These are phyloP conservation scores for Termitomyces sp. DNA, from an alignment of 768 basidiomycete species.

Conservation along the genomic window DNA sequence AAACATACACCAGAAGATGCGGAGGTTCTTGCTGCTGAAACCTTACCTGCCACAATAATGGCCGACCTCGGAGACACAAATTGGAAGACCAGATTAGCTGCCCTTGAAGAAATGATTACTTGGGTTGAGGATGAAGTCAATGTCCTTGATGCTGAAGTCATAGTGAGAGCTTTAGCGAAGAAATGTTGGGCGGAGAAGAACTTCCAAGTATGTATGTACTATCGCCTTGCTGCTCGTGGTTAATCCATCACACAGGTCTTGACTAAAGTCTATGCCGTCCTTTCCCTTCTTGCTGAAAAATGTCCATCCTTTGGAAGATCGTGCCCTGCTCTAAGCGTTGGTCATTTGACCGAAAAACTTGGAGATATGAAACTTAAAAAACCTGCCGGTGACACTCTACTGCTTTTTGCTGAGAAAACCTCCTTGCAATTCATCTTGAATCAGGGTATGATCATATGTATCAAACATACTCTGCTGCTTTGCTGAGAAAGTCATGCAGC, in stretches of 20 bases:
- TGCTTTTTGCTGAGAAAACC: conserved; percentile 83
- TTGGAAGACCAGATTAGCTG: conserved; percentile 90
- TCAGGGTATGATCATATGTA: conserved; percentile 53
- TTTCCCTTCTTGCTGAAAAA: conserved; percentile 65
- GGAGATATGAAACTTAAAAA: conserved; percentile 98
- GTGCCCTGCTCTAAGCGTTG: conserved; percentile 75
- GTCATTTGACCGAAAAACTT: conserved; percentile 87
- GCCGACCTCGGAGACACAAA: conserved; percentile 79
- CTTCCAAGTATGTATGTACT: conserved; percentile 68
- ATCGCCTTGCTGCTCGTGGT: not conserved
- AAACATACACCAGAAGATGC: conserved; percentile 92
- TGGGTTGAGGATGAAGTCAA: conserved; percentile 75
- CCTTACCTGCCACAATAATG: conserved; percentile 67
- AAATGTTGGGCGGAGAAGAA: conserved; percentile 99
- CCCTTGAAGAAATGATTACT: conserved; percentile 75
- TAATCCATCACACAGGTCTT: conserved; percentile 61
- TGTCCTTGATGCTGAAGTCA: conserved; percentile 77
- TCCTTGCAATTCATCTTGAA: conserved; percentile 91
- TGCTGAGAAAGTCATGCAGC: conserved; percentile 37
- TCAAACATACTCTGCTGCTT: not conserved
- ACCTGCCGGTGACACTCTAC: conserved; percentile 85
- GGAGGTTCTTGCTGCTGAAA: conserved; percentile 66
- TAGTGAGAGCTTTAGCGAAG: conserved; percentile 84
- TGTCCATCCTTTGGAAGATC: conserved; percentile 84
- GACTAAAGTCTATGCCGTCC: conserved; percentile 78